A percentile compares a stretch with the other conserved stretches of the same genome.
These are phyloP conservation scores for Hypomyces perniciosus DNA, from an alignment of 2,329 filamentous ascomycete genomes.

Conservation along the genomic window DNA sequence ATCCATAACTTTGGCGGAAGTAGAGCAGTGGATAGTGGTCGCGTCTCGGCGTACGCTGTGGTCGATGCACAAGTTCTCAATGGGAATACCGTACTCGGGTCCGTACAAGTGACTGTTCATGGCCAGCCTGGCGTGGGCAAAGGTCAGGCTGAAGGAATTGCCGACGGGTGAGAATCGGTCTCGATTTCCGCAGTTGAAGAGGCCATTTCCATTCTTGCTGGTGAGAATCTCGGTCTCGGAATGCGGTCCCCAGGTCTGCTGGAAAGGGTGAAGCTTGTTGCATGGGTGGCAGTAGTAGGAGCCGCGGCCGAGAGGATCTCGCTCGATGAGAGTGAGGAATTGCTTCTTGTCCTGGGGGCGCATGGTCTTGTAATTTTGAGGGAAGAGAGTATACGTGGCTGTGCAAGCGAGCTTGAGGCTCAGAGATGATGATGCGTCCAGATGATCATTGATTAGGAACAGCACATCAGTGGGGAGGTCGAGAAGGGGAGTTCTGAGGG, in stretches of 20 bases:
- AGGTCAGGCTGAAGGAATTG: slow-evolving; percentile 17
- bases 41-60: slow-evolving; percentile 12
- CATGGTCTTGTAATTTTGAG: slow-evolving; percentile 5
- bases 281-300: slow-evolving; percentile 17
- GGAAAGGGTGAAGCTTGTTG: slow-evolving; percentile 16
- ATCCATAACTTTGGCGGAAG: slow-evolving; percentile 14
- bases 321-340: slow-evolving; percentile 15
- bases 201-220: background rate
- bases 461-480: slow-evolving; percentile 17
- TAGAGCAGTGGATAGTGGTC: slow-evolving; percentile 14
- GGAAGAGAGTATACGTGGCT: slow-evolving; percentile 9
- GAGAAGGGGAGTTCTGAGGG: slow-evolving; percentile 5
- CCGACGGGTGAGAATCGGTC: slow-evolving; percentile 17
- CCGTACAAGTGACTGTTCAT: slow-evolving; percentile 20
- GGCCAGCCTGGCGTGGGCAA: slow-evolving; percentile 17
- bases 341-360: slow-evolving; percentile 3
- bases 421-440: slow-evolving; percentile 14
- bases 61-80: slow-evolving; percentile 14
- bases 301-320: slow-evolving; percentile 13
- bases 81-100: slow-evolving; percentile 15
- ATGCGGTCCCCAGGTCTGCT: slow-evolving; percentile 12
- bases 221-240: background rate
- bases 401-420: slow-evolving; percentile 16
- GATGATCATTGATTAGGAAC: slow-evolving; percentile 16
- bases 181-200: slow-evolving; percentile 10